Evolutionary conservation across 2,329 filamentous ascomycete genomes (phyloP), one percentile per base, ranked within the genome.

Genomic region (Xylariaceae sp.): DNA sequence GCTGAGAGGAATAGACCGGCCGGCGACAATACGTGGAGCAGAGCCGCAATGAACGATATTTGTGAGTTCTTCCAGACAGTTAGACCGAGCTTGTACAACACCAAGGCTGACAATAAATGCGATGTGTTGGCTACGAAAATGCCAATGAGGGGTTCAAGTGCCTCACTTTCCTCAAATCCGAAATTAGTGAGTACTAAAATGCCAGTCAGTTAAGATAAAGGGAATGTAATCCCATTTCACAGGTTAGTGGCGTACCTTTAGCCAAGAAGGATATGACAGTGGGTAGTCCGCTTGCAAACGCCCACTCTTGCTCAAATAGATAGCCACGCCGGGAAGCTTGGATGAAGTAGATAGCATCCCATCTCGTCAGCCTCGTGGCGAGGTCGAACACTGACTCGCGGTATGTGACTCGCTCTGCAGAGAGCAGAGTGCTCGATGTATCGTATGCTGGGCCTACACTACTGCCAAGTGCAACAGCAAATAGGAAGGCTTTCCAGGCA

Each of bases 1-100:
- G 92, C 88, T 0, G 88, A 92, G 15, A 99, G 81, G 68, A 99
- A 97, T 2, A 97, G 73, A 0, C 93, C 93, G 0, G 89, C 94
- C 0, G 94, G 93, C 0, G 90, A 94, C 42, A 97, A 67, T 50
- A 96, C 81, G 70, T 97, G 91, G 42, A 97, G 76, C 13, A 82
- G 75, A 3, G 91, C 84, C 7, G 91, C 81, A 18, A 88, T 68
- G 57, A 93, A 85, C 2, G 90, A 81, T 33, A 88, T 70, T n/a
- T 69, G 76, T n/a, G 64, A 64, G 55, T 77, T 67, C 13, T 72
- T 71, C 49, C 82, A 83, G 8, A 92, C 64, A 6, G 80, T 70
- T 49, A 77, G 67, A 2, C 86, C 83, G 18, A 96, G 81, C 51
- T 77, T 74, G 70, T 91, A 88, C 11, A 97, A 77, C 9, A 85